Base-by-base conservation (phyloP, 805 yeast species). In the Nakazawaea anatomiae region DNA sequence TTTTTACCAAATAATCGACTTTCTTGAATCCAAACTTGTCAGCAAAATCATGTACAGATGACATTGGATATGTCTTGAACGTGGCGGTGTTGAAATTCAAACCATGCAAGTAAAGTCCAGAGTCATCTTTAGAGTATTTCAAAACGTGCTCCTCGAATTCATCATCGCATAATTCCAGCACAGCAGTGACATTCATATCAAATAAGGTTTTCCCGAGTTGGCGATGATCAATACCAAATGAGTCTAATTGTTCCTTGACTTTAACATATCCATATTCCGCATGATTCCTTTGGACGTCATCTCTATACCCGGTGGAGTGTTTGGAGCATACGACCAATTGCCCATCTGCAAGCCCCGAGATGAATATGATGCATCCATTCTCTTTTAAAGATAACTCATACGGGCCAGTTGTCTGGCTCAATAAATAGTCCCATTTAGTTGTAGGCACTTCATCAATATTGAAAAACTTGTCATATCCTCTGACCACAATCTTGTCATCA, bases 381-480 rank as follows among this genome's bases (percentile, higher is more conserved):
- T 95, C 95, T 63, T 94, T 94, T 38, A 85, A 72, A 0, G 97
- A 83, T 2, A 90, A 78, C 18, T 77, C 79, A 64, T 85, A 94
- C 0, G 97, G 97, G 0, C 96, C 97, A 4, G 40, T 34, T 0
- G 94, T 84, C 34, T 71, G 58, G 0, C 56, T 45, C n/a, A 60
- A 57, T 4, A 90, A 61, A 57, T 63, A 60, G 0, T 66, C 67
- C 72, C 81, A 73, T 52, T 71, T 75, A 0, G 96, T 85, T 5
- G 55, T 55, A 0, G 67, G 56, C 1, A 77, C 73, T 63, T 94
- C 99, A 54, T 74, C 79, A 4, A 89, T 71, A 61, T 87, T 92
- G 76, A 89, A 94, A 66, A 94, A 94, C 68, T 94, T 94, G 66
- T 94, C 94, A 64, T 94, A 94, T 0, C 99, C 99, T 57, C 99